These are phyloP conservation scores for Phaeosphaeriaceae sp. DNA, from an alignment of 2,329 filamentous ascomycete species.

Conservation along the genomic window DNA sequence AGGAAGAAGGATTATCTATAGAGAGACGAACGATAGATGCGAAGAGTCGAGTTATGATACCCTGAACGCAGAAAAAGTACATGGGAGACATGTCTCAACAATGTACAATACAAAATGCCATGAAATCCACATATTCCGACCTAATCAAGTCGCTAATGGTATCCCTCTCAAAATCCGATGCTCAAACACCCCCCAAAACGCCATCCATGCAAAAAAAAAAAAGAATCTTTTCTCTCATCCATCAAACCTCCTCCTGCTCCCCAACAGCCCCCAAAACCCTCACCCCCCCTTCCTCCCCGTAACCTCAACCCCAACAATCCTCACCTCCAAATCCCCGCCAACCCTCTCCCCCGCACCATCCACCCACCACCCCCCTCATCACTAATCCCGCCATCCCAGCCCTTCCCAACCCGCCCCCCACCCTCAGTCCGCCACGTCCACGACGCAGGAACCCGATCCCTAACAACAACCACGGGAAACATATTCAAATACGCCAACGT, in stretches of 20 bases:
- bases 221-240: too few relatives aligned
- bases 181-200: constrained; percentile 33
- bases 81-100: too few relatives aligned
- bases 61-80: too few relatives aligned
- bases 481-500: constrained; percentile 88
- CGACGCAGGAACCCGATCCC: constrained; percentile 72
- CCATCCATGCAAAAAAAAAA: constrained; percentile 63
- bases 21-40: too few relatives aligned
- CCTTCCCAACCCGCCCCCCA: constrained; percentile 26
- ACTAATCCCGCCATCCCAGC: constrained; percentile 33
- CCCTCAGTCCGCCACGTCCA: constrained; percentile 72
- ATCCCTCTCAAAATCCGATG: too few relatives aligned
- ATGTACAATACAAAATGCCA: too few relatives aligned
- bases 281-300: constrained; percentile 73
- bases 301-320: constrained; percentile 84
- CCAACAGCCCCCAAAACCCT: constrained; percentile 84
- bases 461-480: constrained; percentile 88
- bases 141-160: too few relatives aligned
- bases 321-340: constrained; percentile 65
- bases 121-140: too few relatives aligned
- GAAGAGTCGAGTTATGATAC: too few relatives aligned
- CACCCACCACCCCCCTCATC: constrained; percentile 74
- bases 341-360: constrained; percentile 71
- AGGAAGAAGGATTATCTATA: constrained; percentile 95
- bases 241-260: constrained; percentile 76